Conservation (phyloP, 352 stramenopile species). For the Globisporangium carolinianum region DNA sequence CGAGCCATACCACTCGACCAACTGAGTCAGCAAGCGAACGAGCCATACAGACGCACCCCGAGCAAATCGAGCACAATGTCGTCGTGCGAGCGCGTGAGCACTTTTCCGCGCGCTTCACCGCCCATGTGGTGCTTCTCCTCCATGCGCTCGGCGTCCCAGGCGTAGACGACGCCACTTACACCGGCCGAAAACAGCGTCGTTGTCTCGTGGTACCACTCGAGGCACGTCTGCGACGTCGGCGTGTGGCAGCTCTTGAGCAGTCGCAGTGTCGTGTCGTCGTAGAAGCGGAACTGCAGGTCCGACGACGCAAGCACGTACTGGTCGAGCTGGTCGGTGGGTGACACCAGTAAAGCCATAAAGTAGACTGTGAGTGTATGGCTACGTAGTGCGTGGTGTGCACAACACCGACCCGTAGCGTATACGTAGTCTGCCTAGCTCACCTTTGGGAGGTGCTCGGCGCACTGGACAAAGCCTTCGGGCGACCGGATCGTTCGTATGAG, state of each 20-base stretch:
- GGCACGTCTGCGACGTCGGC: conserved; percentile 71
- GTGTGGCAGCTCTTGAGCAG: conserved; percentile 78
- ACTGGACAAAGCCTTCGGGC: conserved; percentile 70
- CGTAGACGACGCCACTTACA: conserved; percentile 79
- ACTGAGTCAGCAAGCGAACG: background rate
- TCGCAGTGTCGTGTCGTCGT: conserved; percentile 65
- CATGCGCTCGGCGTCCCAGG: conserved; percentile 81
- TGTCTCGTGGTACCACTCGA: conserved; percentile 71
- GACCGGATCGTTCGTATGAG: conserved; percentile 52
- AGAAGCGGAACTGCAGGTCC: conserved; percentile 79
- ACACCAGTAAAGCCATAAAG: background rate
- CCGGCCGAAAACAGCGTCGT: conserved; percentile 71
- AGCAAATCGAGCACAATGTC: conserved; percentile 85
- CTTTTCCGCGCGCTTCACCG: conserved; percentile 37
- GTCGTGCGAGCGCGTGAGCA: conserved; percentile 75
- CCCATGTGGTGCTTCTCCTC: conserved; percentile 82
- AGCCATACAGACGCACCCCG: conserved; percentile 23
- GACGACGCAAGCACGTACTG: conserved; percentile 78
- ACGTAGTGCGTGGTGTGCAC: too few species aligned
- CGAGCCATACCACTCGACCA: background rate
- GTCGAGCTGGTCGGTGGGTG: conserved; percentile 22
- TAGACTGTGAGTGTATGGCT: background rate
- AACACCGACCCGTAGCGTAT: too few species aligned
- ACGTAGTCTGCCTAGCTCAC: conserved; percentile 9
- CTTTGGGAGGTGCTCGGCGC: conserved; percentile 65